Base-by-base conservation (phyloP, 163 green algal genomes). In the Chlamydomonas reinhardtii region DNA sequence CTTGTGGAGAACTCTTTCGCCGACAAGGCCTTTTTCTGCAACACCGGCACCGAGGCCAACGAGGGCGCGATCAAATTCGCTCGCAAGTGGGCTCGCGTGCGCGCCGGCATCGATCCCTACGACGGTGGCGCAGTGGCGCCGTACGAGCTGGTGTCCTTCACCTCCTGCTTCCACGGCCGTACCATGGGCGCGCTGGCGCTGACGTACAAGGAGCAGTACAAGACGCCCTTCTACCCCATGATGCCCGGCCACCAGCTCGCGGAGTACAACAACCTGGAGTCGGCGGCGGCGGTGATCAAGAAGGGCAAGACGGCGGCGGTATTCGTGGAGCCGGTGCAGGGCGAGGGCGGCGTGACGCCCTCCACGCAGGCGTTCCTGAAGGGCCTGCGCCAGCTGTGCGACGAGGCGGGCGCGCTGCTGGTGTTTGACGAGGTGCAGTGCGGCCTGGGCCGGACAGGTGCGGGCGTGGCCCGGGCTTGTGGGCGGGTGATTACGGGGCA, bases 11-110 rank as follows among this genome's bases (percentile, higher is more conserved):
- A 74, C 61, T 96, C 92, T 56, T 99, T 99, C 87, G 98, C 96
- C 5, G 96, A 99, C 92, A 95, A 96, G 76, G 96, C 94, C 0
- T 99, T 99, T 86, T 99, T 98, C 91, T 96, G 94, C 92, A 99
- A 99, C 95, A 92, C 90, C 22, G 98, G 98, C 77, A 99, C 98
- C 0, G 98, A 99, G 89, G 98, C 98, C n/a, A 99, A 99, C 86
- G 98, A 99, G 92, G 98, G 92, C 6, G 97, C 96, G 66, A 99
- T 99, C 91, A 99, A 99, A 90, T 99, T 99, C 93, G 95, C 97
- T 0, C 94, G 98, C 89, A 99, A 99, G 92, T 98, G 91, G 84
- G 96, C 96, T 9, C 94, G 95, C n/a, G 69, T 92, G 79, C 90
- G 91, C 16, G 94, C 95, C 17, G 96, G 93, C 31, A 74, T 98